Conservation (phyloP, 257 asterid genomes). For the Asclepias syriaca region DNA sequence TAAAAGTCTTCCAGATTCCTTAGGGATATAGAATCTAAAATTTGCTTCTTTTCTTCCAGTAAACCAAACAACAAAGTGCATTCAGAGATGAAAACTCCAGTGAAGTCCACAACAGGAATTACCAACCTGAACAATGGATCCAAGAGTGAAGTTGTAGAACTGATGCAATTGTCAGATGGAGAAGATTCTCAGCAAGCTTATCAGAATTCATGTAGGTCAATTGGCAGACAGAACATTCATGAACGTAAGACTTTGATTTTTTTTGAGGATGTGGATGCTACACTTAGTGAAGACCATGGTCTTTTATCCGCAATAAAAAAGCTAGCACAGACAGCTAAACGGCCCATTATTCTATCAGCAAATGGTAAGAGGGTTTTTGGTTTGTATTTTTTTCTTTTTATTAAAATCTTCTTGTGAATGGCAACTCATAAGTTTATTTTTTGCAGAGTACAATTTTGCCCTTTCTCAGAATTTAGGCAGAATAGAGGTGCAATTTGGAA, state of each 20-base stretch:
- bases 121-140: conserved; percentile 29
- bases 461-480: conserved; percentile 81
- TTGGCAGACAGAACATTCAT: conserved; percentile 28
- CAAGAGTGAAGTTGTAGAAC: conserved; percentile 43
- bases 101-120: conserved; percentile 33
- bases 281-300: conserved; percentile 77
- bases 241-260: conserved; percentile 66
- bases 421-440: conserved; percentile 19
- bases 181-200: conserved; percentile 39
- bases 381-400: conserved; percentile 4
- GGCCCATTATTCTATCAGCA: conserved; percentile 96
- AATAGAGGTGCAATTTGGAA: conserved; percentile 53
- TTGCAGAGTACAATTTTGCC: conserved; percentile 59
- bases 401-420: conserved; percentile 7
- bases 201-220: conserved; percentile 25
- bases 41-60: conserved; percentile 42
- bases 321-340: conserved; percentile 81
- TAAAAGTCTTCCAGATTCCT: background rate
- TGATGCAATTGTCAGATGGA: conserved; percentile 36
- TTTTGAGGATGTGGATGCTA: conserved; percentile 94
- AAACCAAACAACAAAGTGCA: conserved; percentile 35
- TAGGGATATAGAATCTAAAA: background rate
- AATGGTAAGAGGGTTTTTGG: conserved; percentile 57
- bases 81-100: conserved; percentile 29
- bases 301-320: conserved; percentile 76